Conservation (phyloP, 495 filamentous ascomycete genomes). For the Elasticomyces elasticus region DNA sequence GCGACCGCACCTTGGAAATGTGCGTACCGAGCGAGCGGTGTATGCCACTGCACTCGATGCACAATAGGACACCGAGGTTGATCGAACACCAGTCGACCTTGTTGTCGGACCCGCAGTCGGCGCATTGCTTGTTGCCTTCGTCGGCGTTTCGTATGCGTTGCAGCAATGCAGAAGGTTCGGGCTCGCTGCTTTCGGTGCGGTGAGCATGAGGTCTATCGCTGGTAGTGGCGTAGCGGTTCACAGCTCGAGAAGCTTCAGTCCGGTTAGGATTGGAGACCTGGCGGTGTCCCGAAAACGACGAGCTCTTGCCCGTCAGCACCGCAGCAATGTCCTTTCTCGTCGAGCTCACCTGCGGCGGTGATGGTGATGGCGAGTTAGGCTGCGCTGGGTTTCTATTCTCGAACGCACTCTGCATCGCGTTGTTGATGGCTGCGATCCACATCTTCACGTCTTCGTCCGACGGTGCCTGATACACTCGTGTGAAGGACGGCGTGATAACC, state of each 20-base stretch:
- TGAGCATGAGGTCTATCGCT: slow-evolving; percentile 72
- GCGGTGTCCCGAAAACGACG: slow-evolving; percentile 54
- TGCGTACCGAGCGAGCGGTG: slow-evolving; percentile 95
- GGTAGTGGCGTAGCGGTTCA: slow-evolving; percentile 78
- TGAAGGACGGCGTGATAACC: slow-evolving; percentile 93
- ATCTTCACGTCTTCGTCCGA: slow-evolving; percentile 96
- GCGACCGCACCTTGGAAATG: slow-evolving; percentile 91
- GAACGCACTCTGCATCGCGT: slow-evolving; percentile 89
- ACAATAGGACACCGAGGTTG: slow-evolving; percentile 90
- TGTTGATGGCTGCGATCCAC: slow-evolving; percentile 96
- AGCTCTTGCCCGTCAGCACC: slow-evolving; percentile 86
- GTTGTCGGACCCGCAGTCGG: slow-evolving; percentile 80
- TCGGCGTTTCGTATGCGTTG: slow-evolving; percentile 83
- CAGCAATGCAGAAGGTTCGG: slow-evolving; percentile 70
- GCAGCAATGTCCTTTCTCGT: slow-evolving; percentile 77
- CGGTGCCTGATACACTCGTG: slow-evolving; percentile 93
- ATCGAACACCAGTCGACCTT: slow-evolving; percentile 99
- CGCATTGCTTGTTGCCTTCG: slow-evolving; percentile 88
- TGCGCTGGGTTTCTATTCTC: slow-evolving; percentile 58
- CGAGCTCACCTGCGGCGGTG: slow-evolving; percentile 36
- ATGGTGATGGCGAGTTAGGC: slow-evolving; percentile 32
- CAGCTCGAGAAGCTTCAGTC: slow-evolving; percentile 42
- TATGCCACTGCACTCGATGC: slow-evolving; percentile 97
- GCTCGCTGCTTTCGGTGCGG: slow-evolving; percentile 58
- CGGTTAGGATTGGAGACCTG: slow-evolving; percentile 43